Evolutionary conservation across 164 flowering plant genomes (phyloP).

Genomic region (Hamamelis virginiana): DNA sequence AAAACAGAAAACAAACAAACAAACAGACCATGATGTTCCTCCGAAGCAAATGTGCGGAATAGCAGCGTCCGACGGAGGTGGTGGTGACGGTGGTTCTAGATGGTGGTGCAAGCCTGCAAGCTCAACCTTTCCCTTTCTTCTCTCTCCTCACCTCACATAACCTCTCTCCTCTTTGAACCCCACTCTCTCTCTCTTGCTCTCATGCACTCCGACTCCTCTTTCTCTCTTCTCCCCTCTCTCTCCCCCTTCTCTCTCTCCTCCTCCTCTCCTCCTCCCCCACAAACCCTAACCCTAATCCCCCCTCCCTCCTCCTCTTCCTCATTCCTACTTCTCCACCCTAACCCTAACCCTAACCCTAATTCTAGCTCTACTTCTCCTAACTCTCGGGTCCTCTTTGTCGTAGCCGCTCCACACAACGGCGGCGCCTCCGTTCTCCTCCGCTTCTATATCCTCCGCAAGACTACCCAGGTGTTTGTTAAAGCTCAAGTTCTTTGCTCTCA

Average conservation of each 20-base stretch:
- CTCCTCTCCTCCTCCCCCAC: constrained; percentile 21
- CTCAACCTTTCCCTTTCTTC: constrained; percentile 45
- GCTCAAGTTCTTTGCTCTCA: constrained; percentile 45
- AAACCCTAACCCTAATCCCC: constrained; percentile 42
- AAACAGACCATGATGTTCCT: too few species aligned
- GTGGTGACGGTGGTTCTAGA: constrained; percentile 15
- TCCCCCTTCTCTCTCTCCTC: constrained; percentile 28
- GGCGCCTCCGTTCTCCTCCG: constrained; percentile 60
- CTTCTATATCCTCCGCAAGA: constrained; percentile 40
- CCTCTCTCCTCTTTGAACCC: constrained; percentile 68
- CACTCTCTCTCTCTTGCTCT: constrained; percentile 61
- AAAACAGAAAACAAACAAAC: too few species aligned
- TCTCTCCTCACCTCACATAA: constrained; percentile 31
- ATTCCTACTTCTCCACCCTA: constrained; percentile 52
- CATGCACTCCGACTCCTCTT: constrained; percentile 64
- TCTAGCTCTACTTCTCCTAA: constrained; percentile 12
- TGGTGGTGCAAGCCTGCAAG: constrained; percentile 50
- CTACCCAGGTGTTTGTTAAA: constrained; percentile 25
- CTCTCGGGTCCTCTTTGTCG: constrained; percentile 44
- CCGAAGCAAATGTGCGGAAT: too few species aligned
- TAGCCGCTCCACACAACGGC: constrained; percentile 41
- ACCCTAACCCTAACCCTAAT: constrained; percentile 10
- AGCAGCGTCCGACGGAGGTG: not conserved
- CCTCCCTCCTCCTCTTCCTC: constrained; percentile 53
- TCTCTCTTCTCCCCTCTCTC: constrained; percentile 52